Evolutionary conservation across 345 rosid species (phyloP).

Genomic region (Pelargonium nanum): DNA sequence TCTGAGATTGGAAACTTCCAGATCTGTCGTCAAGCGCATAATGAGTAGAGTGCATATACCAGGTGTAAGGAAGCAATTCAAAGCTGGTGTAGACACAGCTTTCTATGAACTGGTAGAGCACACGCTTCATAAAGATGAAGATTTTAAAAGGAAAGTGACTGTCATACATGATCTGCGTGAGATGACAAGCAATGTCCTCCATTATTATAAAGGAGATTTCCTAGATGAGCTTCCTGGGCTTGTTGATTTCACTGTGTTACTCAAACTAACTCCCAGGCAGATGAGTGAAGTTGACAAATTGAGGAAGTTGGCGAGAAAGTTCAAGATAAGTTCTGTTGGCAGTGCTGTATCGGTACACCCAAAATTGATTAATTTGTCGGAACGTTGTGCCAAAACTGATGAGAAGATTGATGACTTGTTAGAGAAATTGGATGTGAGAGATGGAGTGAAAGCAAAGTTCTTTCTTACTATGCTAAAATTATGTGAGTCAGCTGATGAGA

Average conservation of each 20-base stretch:
- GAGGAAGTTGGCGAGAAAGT: slow-evolving; percentile 33
- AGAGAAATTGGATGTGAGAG: slow-evolving; percentile 36
- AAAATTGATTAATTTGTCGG: slow-evolving; percentile 26
- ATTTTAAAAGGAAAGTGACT: slow-evolving; percentile 42
- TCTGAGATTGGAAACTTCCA: slow-evolving; percentile 36
- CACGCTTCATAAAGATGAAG: slow-evolving; percentile 41
- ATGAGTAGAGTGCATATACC: slow-evolving; percentile 53
- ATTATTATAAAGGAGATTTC: slow-evolving; percentile 87
- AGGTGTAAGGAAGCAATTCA: slow-evolving; percentile 34
- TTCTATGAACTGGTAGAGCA: slow-evolving; percentile 68
- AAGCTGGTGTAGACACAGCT: slow-evolving; percentile 28
- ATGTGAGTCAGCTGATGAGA: slow-evolving; percentile 59
- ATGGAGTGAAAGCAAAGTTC: slow-evolving; percentile 76
- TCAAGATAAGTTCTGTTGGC: slow-evolving; percentile 55
- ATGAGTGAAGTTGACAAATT: slow-evolving; percentile 37
- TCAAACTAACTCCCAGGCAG: slow-evolving; percentile 55
- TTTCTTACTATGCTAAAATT: slow-evolving; percentile 55
- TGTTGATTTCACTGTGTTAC: slow-evolving; percentile 61
- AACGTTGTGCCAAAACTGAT: slow-evolving; percentile 26
- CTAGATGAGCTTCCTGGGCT: slow-evolving; percentile 80
- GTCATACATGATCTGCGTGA: slow-evolving; percentile 74
- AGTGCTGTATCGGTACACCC: slow-evolving; percentile 70
- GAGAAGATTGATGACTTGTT: slow-evolving; percentile 49
- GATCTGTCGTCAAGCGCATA: slow-evolving; percentile 40
- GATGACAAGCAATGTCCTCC: slow-evolving; percentile 72